phyloP scores from a whole-genome alignment of 805 yeast species.

The Lipomyces sp. region DNA sequence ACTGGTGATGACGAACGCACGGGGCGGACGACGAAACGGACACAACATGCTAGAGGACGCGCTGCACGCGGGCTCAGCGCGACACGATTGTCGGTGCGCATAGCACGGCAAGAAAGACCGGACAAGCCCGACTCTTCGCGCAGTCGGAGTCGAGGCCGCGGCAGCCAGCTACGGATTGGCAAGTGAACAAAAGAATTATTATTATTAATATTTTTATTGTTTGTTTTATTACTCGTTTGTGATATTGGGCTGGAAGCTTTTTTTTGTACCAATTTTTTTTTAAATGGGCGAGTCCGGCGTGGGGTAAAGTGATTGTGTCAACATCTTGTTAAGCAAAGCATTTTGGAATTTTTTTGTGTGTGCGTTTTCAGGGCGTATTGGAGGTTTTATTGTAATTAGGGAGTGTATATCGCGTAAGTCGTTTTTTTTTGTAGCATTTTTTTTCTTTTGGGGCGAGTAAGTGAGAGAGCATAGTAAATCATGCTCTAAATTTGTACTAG shows the following conservation, averaged over 20 bases:
- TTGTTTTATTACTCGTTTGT: no score
- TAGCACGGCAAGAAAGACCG: not conserved
- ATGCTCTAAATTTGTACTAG: not conserved
- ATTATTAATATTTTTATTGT: no score
- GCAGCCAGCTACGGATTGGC: not conserved
- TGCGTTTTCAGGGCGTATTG: not conserved
- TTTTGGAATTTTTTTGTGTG: not conserved
- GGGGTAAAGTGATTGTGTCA: no score
- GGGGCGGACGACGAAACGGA: not conserved
- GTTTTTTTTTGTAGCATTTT: not conserved
- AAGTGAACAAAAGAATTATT: not conserved
- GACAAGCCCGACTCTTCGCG: not conserved
- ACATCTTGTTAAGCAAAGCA: no score
- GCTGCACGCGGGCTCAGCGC: not conserved
- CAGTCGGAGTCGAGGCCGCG: constrained; percentile 1
- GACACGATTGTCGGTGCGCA: not conserved
- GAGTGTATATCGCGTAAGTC: not conserved
- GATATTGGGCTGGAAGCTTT: no score
- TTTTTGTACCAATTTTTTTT: no score
- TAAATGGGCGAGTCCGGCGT: no score
- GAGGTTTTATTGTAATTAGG: not conserved
- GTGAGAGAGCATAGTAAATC: not conserved
- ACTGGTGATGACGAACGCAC: not conserved
- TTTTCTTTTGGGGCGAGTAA: not conserved
- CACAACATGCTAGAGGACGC: not conserved